Percentiles rank a stretch among this genome's conserved stretches.
phyloP scores from a whole-genome alignment of 225 moss, liverwort and hornwort species.

The Lunularia cruciata region DNA sequence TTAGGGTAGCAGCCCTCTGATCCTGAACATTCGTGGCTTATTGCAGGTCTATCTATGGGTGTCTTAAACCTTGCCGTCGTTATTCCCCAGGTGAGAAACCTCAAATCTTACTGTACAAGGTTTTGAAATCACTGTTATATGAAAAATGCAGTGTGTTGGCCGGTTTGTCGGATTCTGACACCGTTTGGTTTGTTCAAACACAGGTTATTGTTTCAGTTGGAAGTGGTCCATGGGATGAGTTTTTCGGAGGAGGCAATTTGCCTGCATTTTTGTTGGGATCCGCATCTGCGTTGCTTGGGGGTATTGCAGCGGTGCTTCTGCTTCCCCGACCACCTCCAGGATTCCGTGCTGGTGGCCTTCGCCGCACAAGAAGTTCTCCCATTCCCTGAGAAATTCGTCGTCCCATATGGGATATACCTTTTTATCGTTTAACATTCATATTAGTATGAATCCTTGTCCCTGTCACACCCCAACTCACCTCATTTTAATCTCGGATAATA shows the following conservation, averaged over 20 bases:
- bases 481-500: background rate
- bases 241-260: constrained; percentile 78
- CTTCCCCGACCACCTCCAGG: constrained; percentile 74
- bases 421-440: background rate
- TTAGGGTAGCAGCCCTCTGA: too few relatives aligned
- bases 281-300: constrained; percentile 57
- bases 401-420: background rate
- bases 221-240: constrained; percentile 82
- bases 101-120: background rate
- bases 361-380: constrained; percentile 80
- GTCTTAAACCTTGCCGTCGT: constrained; percentile 85
- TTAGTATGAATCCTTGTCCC: background rate
- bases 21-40: too few relatives aligned
- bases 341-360: constrained; percentile 48
- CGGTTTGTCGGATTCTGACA: background rate
- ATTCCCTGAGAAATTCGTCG: constrained; percentile 45
- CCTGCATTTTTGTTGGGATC: constrained; percentile 76
- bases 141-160: background rate
- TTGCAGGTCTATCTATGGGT: constrained; percentile 65
- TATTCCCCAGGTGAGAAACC: constrained; percentile 47
- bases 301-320: constrained; percentile 60
- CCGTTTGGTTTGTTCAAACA: background rate
- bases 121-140: background rate
- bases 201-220: constrained; percentile 66
- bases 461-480: too few relatives aligned